A percentile compares a stretch with the other conserved stretches of the same genome.
Conservation (phyloP, 2,329 filamentous ascomycete genomes). For the Huntiella abstrusa region DNA sequence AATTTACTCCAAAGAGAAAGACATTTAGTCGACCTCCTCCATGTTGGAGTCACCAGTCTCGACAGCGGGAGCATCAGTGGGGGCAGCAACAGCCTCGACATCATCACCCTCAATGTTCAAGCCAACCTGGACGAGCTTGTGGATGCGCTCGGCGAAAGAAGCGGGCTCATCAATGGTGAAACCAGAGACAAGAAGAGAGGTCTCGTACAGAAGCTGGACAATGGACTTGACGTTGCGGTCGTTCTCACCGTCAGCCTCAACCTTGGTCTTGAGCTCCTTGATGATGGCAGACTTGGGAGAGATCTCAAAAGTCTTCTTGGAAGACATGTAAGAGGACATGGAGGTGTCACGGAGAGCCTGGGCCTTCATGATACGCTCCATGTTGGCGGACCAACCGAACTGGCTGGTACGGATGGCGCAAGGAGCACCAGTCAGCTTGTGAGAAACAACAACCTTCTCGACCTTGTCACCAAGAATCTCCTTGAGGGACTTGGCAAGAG, state of each 20-base stretch:
- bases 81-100: constrained; percentile 37
- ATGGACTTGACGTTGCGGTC: constrained; percentile 99
- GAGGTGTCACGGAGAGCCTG: constrained; percentile 99
- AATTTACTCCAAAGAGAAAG: not conserved
- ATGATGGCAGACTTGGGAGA: constrained; percentile 96
- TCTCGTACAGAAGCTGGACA: constrained; percentile 96
- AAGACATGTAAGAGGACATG: constrained; percentile 99
- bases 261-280: constrained; percentile 99
- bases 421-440: constrained; percentile 88
- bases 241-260: constrained; percentile 91
- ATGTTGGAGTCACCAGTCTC: constrained; percentile 79
- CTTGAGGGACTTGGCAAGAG: constrained; percentile 91
- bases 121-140: constrained; percentile 97
- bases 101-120: constrained; percentile 94
- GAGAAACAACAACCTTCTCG: constrained; percentile 97
- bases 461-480: constrained; percentile 98
- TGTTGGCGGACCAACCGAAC: constrained; percentile 99
- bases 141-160: constrained; percentile 94
- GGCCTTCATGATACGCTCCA: constrained; percentile 99
- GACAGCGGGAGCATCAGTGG: constrained; percentile 38
- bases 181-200: constrained; percentile 90
- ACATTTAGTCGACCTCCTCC: constrained; percentile 94
- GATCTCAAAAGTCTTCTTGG: constrained; percentile 99
- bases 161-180: constrained; percentile 99
- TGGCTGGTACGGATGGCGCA: constrained; percentile 98